Percentiles rank a stretch among this genome's conserved stretches.
Evolutionary conservation across 1,139 yeast genomes (phyloP).

Genomic region (Geotrichum bryndzae): DNA sequence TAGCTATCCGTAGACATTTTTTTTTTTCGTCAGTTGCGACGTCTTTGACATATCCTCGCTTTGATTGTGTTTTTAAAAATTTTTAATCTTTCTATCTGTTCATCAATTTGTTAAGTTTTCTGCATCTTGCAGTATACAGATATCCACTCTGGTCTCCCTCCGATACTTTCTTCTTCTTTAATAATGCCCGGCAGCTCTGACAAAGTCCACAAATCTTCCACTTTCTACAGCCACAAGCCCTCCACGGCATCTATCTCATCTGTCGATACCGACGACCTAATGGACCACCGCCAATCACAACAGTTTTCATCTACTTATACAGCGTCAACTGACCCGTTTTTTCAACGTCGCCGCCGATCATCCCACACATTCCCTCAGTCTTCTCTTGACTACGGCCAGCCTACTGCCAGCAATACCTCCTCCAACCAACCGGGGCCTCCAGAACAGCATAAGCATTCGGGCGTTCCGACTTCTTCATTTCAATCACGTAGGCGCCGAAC

Average conservation of each 20-base stretch:
- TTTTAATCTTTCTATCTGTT: too few relatives aligned
- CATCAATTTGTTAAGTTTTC: not conserved
- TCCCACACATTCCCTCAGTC: not conserved
- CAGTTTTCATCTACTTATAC: not conserved
- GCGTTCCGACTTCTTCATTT: not conserved
- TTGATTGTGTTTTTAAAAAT: too few relatives aligned
- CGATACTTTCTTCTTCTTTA: not conserved
- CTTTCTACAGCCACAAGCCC: not conserved
- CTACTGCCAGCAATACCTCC: not conserved
- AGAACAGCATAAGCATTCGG: not conserved
- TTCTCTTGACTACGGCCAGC: not conserved
- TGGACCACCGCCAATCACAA: slow-evolving; percentile 12
- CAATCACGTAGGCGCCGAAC: not conserved
- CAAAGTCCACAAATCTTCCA: not conserved
- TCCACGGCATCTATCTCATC: slow-evolving; percentile 6
- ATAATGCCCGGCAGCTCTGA: not conserved
- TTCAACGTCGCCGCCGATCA: not conserved
- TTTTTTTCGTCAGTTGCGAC: too few relatives aligned
- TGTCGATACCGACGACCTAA: slow-evolving; percentile 14
- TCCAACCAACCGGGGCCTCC: not conserved
- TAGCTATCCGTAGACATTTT: too few relatives aligned
- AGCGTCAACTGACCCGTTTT: not conserved
- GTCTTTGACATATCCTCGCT: too few relatives aligned
- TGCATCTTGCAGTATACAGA: not conserved
- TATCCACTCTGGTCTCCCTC: not conserved